These are phyloP conservation scores for Hygrophorus pudorinus DNA, from an alignment of 768 basidiomycete species.

Conservation along the genomic window DNA sequence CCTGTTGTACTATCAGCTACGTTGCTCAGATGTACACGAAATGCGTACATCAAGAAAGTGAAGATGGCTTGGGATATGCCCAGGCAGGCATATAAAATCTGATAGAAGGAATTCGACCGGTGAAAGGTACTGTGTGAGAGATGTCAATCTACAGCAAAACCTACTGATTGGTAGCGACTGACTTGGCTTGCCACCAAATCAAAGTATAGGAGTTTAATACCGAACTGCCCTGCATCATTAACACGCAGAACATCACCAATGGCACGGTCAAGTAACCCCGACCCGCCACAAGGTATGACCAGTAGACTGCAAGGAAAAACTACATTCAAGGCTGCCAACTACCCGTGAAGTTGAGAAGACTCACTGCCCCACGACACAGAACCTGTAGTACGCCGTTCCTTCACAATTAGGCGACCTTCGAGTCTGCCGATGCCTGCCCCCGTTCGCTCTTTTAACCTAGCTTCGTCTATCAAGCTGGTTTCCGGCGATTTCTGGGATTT, in stretches of 20 bases:
- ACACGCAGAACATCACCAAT: slow-evolving; percentile 35
- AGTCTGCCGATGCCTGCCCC: slow-evolving; percentile 37
- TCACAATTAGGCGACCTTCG: slow-evolving; percentile 56
- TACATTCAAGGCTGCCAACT: not conserved
- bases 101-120: slow-evolving; percentile 35
- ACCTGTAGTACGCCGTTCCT: slow-evolving; percentile 57
- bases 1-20: too few species aligned
- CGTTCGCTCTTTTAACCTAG: not conserved
- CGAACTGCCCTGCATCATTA: slow-evolving; percentile 52
- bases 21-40: not conserved
- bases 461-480: not conserved
- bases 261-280: slow-evolving; percentile 40
- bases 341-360: not conserved
- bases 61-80: slow-evolving; percentile 46
- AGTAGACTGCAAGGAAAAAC: slow-evolving; percentile 39
- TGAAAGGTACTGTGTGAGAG: too few species aligned
- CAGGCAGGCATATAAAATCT: slow-evolving; percentile 51
- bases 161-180: slow-evolving; percentile 36
- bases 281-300: slow-evolving; percentile 47
- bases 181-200: slow-evolving; percentile 66
- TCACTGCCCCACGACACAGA: slow-evolving; percentile 42
- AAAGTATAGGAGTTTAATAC: slow-evolving; percentile 58
- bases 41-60: slow-evolving; percentile 45
- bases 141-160: slow-evolving; percentile 14
- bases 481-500: not conserved